Conservation (phyloP, 2,329 filamentous ascomycete species). For the Grosmannia clavigera region DNA sequence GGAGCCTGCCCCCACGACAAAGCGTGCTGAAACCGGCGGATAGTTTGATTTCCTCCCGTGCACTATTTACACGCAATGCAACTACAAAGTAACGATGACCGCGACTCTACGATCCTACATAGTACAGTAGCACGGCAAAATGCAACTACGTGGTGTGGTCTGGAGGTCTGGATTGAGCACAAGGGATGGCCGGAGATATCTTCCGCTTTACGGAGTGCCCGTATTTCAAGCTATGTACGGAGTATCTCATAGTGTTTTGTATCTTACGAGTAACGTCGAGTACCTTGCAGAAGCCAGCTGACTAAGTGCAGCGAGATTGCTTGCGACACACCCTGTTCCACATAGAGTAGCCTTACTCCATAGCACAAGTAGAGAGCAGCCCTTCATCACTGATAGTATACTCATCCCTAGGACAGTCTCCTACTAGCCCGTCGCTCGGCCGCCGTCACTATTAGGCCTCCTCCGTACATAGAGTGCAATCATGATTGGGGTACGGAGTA, state of each 20-base stretch:
- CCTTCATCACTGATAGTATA: neutral
- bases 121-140: neutral
- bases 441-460: neutral
- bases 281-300: too few species aligned
- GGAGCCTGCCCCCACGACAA: neutral
- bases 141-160: neutral
- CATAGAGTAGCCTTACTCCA: neutral
- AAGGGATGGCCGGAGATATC: neutral
- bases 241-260: too few species aligned
- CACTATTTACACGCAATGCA: neutral
- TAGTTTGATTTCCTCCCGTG: neutral
- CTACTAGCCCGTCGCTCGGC: too few species aligned
- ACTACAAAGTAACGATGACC: neutral
- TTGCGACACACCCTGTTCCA: neutral
- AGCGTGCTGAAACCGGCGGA: neutral
- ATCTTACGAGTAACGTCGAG: too few species aligned
- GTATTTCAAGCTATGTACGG: too few species aligned
- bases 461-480: neutral
- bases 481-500: neutral
- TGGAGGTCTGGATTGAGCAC: neutral
- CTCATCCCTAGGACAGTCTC: neutral
- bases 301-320: neutral
- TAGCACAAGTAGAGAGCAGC: neutral
- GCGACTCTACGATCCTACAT: neutral
- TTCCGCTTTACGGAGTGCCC: too few species aligned